Percentiles rank a stretch among this genome's conserved stretches.
phyloP scores from a whole-genome alignment of 1,284 basidiomycete species.

The Moesziomyces parantarcticus region DNA sequence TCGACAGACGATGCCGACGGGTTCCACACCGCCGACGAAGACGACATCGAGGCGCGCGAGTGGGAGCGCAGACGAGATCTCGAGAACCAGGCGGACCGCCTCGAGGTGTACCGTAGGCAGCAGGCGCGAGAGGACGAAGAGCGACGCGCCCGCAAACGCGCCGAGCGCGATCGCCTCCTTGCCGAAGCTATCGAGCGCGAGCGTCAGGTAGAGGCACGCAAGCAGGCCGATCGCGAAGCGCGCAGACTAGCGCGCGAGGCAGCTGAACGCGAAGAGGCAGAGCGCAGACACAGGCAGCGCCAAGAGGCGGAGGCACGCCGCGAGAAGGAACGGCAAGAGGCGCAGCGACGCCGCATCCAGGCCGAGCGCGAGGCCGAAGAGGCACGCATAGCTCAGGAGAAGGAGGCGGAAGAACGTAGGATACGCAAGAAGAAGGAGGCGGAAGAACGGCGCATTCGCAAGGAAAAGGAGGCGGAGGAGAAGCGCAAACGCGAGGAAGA shows the following conservation, averaged over 20 bases:
- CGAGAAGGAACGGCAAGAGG: conserved; percentile 5
- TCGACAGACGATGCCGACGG: conserved; percentile 38
- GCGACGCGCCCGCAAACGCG: conserved; percentile 15
- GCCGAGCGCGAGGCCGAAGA: conserved; percentile 31
- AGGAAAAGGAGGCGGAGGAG: conserved; percentile 26
- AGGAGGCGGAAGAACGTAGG: conserved; percentile 33
- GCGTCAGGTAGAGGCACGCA: conserved; percentile 11
- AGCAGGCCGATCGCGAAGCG: conserved; percentile 19
- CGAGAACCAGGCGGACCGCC: conserved; percentile 39
- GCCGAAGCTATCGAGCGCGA: conserved; percentile 17
- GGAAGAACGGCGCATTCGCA: conserved; percentile 18
- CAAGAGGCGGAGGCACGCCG: conserved; percentile 10
- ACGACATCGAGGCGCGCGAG: conserved; percentile 34
- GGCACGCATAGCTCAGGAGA: conserved; percentile 15
- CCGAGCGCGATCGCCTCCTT: conserved; percentile 22
- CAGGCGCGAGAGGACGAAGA: conserved; percentile 33
- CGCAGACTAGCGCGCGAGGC: background rate
- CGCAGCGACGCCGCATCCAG: conserved; percentile 17
- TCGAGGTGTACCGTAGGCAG: conserved; percentile 29
- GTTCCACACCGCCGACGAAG: conserved; percentile 46
- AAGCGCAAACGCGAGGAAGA: conserved; percentile 19
- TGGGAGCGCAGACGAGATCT: conserved; percentile 40
- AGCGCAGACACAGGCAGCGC: conserved; percentile 10
- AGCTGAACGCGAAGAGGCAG: conserved; percentile 4
- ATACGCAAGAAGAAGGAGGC: conserved; percentile 31